Evolutionary conservation across 2,329 filamentous ascomycete genomes (phyloP), one percentile per base, ranked within the genome.

Genomic region (Venturia carpophila): DNA sequence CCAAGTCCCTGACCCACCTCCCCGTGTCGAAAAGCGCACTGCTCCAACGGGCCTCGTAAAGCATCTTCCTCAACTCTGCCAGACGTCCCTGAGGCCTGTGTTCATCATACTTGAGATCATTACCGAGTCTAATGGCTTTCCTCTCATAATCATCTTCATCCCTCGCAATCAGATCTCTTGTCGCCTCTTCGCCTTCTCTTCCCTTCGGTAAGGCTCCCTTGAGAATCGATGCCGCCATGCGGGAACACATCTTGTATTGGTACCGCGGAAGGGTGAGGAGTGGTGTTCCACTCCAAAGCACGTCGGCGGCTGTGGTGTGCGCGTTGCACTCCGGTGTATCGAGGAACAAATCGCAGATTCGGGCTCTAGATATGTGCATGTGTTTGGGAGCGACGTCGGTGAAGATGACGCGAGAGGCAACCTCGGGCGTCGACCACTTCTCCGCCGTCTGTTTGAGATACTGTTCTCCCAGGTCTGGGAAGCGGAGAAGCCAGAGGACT

Each of bases 301-400:
- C 89, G 72, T 99, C 94, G 15, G 94, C 95, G 1, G 94, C 94
- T 1, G 94, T 99, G 0, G 94, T 99, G 75, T 99, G 94, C 1
- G 92, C 94, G 73, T 99, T 99, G 77, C 94, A 99, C 76, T 99
- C 94, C 1, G 94, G 92, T 0, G 94, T 99, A 76, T 99, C 94
- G 17, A 99, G 84, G 73, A 99, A 97, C 7, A 99, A 80, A 76
- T 99, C 94, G 73, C 93, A 93, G 37, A 99, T 86, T 27, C 92
- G 86, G 6, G 94, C 94, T 42, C 94, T 87, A 7, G 91, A 88
- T 69, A 99, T 99, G 75, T 99, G 94, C 69, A 92, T 86, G 69
- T 90, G 89, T 75, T 99, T 99, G 4, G 93, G 92, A 0, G 94
- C 94, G 15, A 99, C 94, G 73, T 99, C 94, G 6, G 94, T 99